Evolutionary conservation across 164 flowering plant genomes (phyloP), one percentile per base, ranked within the genome.

Genomic region (Piper betle): DNA sequence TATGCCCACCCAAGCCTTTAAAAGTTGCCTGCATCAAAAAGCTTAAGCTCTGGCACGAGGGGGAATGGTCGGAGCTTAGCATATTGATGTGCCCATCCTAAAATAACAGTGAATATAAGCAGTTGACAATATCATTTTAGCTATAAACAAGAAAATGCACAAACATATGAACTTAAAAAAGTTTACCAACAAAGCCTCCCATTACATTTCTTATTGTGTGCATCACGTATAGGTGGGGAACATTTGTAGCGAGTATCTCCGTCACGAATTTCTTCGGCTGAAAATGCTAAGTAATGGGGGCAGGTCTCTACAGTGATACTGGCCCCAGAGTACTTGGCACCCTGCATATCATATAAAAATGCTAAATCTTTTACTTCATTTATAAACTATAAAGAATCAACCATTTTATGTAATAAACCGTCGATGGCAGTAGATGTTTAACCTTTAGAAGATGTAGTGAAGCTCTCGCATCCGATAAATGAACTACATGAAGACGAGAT

Each of bases 11-110:
- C 97, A 94, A 20, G 99, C 97, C 70, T 53, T 84, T 66, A 94
- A 76, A 94, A 94, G 78, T 91, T 72, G 42, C 99, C 99, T 25
- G 87, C 89, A 39, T 78, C 66, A 10, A 82, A 69, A 62, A 75
- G 87, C 71, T 94, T 94, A 38, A 91, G 93, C 58, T 81, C 88
- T 37, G 96, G 97, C n/a, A 61, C 72, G 97, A 64, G 46, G 99
- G 99, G 19, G 99, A 94, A 72, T 94, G 99, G 75, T 94, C 99
- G 64, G 99, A 94, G 67, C 99, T 94, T 62, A 94, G 69, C 86
- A 94, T 74, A 70, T 94, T 96, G 40, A 94, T 86, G 42, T 88
- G 74, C 58, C 91, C 93, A 55, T 77, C 85, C 99, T 94, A 78
- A 53, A 73, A 71, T 42, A 53, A 63, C 63, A 61, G 19, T 55